Conservation (phyloP, 2,329 filamentous ascomycete genomes). For the Fusarium subglutinans region DNA sequence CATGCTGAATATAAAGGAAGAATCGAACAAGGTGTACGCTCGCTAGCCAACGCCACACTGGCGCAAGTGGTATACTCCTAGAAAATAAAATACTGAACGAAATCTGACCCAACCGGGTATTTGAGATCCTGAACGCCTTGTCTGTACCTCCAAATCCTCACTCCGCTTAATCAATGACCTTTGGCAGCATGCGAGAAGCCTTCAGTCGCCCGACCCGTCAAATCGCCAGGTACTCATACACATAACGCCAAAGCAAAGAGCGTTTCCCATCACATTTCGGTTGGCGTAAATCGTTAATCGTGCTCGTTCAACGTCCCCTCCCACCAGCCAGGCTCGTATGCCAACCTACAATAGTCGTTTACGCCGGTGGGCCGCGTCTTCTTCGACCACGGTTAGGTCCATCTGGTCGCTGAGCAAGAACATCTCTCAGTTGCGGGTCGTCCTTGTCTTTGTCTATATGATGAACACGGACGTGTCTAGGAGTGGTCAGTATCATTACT, state of each 20-base stretch:
- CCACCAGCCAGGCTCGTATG: not conserved
- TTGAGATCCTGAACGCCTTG: slow-evolving; percentile 38
- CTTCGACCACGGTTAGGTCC: slow-evolving; percentile 83
- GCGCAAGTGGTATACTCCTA: slow-evolving; percentile 18
- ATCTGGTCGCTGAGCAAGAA: slow-evolving; percentile 85
- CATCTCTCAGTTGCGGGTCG: slow-evolving; percentile 81
- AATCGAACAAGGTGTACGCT: slow-evolving; percentile 16
- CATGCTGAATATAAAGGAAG: slow-evolving; percentile 6
- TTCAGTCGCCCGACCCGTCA: slow-evolving; percentile 1
- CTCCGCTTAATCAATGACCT: not conserved
- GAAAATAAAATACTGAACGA: slow-evolving; percentile 12
- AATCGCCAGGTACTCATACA: slow-evolving; percentile 28
- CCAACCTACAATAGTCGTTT: slow-evolving; percentile 1
- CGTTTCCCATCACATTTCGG: slow-evolving; percentile 2
- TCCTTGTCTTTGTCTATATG: slow-evolving; percentile 91
- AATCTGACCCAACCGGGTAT: slow-evolving; percentile 39
- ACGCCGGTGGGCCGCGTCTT: slow-evolving; percentile 64
- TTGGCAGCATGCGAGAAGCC: not conserved
- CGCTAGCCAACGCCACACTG: slow-evolving; percentile 21
- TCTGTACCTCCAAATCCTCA: slow-evolving; percentile 15
- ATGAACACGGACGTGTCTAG: slow-evolving; percentile 90
- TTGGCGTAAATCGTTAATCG: slow-evolving; percentile 15
- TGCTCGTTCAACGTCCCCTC: not conserved
- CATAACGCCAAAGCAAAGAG: slow-evolving; percentile 19
- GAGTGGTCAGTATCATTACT: slow-evolving; percentile 11